These are phyloP conservation scores for Rugonectria rugulosa DNA, from an alignment of 2,329 filamentous ascomycete genomes.

Conservation along the genomic window DNA sequence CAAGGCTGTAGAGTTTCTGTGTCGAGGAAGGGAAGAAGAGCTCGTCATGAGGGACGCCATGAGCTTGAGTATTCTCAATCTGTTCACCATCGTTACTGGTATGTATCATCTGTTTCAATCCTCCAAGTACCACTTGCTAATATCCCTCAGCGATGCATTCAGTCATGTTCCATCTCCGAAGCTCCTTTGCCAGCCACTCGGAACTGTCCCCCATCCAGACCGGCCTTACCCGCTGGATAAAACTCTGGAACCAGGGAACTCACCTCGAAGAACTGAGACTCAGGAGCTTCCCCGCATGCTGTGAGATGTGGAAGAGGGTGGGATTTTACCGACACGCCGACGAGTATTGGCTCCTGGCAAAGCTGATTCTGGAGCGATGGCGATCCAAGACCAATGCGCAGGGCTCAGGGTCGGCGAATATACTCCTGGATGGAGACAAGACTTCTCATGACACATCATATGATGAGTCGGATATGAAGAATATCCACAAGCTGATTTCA, in stretches of 20 bases:
- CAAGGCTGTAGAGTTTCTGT: not conserved
- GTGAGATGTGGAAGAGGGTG: conserved; percentile 7
- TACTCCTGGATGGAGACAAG: not conserved
- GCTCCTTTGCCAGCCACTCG: not conserved
- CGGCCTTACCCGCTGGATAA: not conserved
- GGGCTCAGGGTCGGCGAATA: not conserved
- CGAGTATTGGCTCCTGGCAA: not conserved
- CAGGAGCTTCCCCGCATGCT: not conserved
- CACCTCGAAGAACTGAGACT: not conserved
- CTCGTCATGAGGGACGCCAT: not conserved
- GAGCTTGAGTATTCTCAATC: not conserved
- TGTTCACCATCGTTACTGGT: conserved; percentile 13
- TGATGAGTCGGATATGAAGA: not conserved
- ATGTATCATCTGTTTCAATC: not conserved
- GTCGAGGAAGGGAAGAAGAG: not conserved
- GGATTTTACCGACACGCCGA: conserved; percentile 6
- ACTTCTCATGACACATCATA: not conserved
- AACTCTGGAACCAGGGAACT: not conserved
- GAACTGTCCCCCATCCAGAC: not conserved
- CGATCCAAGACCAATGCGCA: not conserved
- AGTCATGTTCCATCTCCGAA: not conserved
- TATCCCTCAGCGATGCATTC: not conserved
- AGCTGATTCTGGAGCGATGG: conserved; percentile 1
- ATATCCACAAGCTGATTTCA: not conserved
- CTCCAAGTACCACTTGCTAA: not conserved